phyloP scores from a whole-genome alignment of 2,329 filamentous ascomycete species.

The Clonostachys rosea region DNA sequence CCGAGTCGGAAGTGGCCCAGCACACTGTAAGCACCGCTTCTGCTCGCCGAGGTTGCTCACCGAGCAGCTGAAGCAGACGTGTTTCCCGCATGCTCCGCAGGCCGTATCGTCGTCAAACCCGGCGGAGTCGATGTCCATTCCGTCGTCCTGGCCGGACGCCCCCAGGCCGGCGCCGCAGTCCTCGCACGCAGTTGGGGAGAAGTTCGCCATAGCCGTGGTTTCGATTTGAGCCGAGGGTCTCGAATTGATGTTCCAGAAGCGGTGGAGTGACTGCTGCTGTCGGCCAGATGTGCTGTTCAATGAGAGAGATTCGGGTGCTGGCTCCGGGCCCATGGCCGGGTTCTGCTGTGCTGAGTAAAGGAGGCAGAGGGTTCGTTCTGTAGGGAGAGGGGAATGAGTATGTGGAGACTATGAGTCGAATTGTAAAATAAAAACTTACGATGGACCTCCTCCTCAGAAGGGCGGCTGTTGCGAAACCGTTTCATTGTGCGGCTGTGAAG shows the following conservation, averaged over 20 bases:
- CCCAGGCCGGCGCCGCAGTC: constrained; percentile 40
- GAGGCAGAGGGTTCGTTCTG: constrained; percentile 53
- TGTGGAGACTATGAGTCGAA: background rate
- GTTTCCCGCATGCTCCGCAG: constrained; percentile 47
- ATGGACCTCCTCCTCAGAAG: constrained; percentile 50
- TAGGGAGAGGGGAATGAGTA: constrained; percentile 6
- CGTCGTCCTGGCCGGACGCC: constrained; percentile 9
- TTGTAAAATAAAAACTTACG: constrained; percentile 31
- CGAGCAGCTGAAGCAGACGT: constrained; percentile 55
- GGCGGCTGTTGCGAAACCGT: constrained; percentile 53
- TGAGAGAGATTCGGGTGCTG: constrained; percentile 5
- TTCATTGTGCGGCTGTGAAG: constrained; percentile 56
- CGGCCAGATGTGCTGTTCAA: constrained; percentile 4
- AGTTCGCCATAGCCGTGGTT: constrained; percentile 8
- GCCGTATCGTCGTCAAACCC: constrained; percentile 14
- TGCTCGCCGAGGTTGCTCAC: constrained; percentile 52
- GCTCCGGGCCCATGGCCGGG: constrained; percentile 4
- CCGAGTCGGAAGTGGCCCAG: constrained; percentile 17
- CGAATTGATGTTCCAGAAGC: constrained; percentile 53
- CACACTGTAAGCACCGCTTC: constrained; percentile 47
- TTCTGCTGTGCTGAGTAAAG: constrained; percentile 51
- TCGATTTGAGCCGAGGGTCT: constrained; percentile 19
- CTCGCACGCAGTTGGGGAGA: constrained; percentile 33
- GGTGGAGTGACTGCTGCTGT: constrained; percentile 50
- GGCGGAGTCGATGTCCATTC: constrained; percentile 31